Evolutionary conservation across 1,284 basidiomycete species (phyloP).

Genomic region (Cutaneotrichosporon sp.): DNA sequence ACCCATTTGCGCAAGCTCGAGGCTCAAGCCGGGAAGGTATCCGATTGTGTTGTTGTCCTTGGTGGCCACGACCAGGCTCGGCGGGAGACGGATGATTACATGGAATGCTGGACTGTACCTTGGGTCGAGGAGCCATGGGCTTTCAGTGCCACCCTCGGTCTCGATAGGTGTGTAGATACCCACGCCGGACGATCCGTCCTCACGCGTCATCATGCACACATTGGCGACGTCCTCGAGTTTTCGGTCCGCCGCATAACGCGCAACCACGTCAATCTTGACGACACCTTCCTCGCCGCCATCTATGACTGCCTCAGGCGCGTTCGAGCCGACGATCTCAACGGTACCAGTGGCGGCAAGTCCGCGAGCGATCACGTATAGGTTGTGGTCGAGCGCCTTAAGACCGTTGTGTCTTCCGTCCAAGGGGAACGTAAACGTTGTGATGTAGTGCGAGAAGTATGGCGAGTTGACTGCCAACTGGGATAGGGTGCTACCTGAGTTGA

Average conservation of each 20-base stretch:
- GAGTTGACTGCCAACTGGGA: slow-evolving; percentile 16
- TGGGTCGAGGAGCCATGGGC: slow-evolving; percentile 29
- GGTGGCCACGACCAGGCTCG: slow-evolving; percentile 19
- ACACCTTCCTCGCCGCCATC: slow-evolving; percentile 30
- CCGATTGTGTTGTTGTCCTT: slow-evolving; percentile 10
- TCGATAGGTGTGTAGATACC: slow-evolving; percentile 42
- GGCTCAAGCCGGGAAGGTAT: slow-evolving; percentile 22
- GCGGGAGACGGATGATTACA: slow-evolving; percentile 38
- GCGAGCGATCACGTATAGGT: slow-evolving; percentile 34
- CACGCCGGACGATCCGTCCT: slow-evolving; percentile 34
- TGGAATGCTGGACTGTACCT: slow-evolving; percentile 33
- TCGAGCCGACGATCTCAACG: slow-evolving; percentile 41
- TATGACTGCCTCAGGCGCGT: slow-evolving; percentile 29
- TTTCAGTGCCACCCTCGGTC: slow-evolving; percentile 31
- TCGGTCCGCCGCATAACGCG: slow-evolving; percentile 27
- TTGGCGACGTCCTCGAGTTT: slow-evolving; percentile 26
- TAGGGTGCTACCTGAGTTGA: slow-evolving; percentile 28
- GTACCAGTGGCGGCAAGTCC: slow-evolving; percentile 43
- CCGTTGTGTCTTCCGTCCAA: slow-evolving; percentile 11
- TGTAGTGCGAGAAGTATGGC: slow-evolving; percentile 15
- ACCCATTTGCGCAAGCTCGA: slow-evolving; percentile 39
- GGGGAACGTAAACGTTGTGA: slow-evolving; percentile 31
- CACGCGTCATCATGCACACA: slow-evolving; percentile 36
- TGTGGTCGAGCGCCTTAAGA: background rate
- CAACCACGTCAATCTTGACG: slow-evolving; percentile 42